phyloP scores from a whole-genome alignment of 2,329 filamentous ascomycete genomes.

The Diaporthe ampelina region DNA sequence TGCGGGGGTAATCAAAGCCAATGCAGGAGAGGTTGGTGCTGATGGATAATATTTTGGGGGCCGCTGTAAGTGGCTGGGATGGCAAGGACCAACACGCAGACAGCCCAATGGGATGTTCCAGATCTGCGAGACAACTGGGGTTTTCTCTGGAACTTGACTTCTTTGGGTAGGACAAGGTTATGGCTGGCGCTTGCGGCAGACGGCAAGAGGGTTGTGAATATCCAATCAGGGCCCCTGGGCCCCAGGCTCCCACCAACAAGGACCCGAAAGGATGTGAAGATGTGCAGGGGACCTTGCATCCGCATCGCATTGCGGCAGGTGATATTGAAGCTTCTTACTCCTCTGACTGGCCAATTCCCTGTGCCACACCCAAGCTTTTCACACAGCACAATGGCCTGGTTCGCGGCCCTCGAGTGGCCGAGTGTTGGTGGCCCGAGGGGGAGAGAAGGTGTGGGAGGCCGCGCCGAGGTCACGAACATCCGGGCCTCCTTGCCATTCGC shows the following conservation, averaged over 20 bases:
- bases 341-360: constrained; percentile 42
- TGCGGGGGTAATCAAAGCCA: neutral
- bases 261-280: constrained; percentile 41
- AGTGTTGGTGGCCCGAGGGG: constrained; percentile 1
- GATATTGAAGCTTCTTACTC: constrained; percentile 33
- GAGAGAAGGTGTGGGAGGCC: constrained; percentile 10
- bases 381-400: constrained; percentile 15
- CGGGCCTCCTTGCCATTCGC: neutral
- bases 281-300: constrained; percentile 45
- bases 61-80: constrained; percentile 18
- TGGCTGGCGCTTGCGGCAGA: constrained; percentile 39
- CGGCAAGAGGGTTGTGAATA: constrained; percentile 19
- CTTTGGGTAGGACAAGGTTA: constrained; percentile 33
- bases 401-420: neutral
- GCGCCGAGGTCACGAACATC: constrained; percentile 34
- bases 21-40: neutral
- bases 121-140: constrained; percentile 22
- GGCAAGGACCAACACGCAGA: constrained; percentile 3
- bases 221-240: constrained; percentile 32
- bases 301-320: constrained; percentile 35
- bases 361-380: constrained; percentile 2
- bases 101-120: constrained; percentile 25
- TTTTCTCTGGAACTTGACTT: constrained; percentile 7
- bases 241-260: neutral
- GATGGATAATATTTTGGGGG: neutral